A percentile compares a stretch with the other conserved stretches of the same genome.
Conservation (phyloP, 2,329 filamentous ascomycete genomes). For the Colletotrichum camelliae region DNA sequence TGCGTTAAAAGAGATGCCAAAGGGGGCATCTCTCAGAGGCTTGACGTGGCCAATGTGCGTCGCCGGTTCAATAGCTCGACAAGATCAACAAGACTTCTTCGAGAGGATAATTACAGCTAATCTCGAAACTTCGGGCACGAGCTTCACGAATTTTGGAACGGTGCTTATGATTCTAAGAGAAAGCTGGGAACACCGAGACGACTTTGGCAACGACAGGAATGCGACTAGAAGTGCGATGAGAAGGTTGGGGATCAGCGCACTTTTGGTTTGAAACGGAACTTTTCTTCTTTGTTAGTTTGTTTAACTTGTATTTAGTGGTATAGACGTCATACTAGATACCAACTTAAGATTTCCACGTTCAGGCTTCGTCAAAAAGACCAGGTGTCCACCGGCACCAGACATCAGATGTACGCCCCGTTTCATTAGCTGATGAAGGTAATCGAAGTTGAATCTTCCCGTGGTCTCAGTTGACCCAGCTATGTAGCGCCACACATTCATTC, state of each 20-base stretch:
- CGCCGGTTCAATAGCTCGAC: conserved; percentile 2
- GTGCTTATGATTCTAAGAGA: background rate
- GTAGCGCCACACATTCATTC: background rate
- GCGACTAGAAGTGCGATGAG: background rate
- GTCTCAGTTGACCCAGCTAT: background rate
- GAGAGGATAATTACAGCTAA: background rate
- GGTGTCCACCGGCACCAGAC: background rate
- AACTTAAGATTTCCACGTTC: background rate
- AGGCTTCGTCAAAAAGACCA: background rate
- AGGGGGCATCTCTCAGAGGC: background rate
- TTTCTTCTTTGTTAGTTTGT: background rate
- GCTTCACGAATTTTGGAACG: conserved; percentile 13
- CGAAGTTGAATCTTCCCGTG: background rate
- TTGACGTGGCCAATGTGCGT: conserved; percentile 11
- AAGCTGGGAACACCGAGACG: background rate
- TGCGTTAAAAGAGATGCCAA: background rate
- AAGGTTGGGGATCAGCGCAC: background rate
- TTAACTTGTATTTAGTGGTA: background rate
- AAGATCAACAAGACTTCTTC: background rate
- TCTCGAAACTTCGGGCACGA: background rate
- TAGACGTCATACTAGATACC: background rate
- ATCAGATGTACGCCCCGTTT: background rate
- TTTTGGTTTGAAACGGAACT: background rate
- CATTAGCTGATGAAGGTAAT: background rate
- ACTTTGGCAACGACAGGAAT: background rate